phyloP scores from a whole-genome alignment of 805 yeast species.

The Kuraishia capsulata region DNA sequence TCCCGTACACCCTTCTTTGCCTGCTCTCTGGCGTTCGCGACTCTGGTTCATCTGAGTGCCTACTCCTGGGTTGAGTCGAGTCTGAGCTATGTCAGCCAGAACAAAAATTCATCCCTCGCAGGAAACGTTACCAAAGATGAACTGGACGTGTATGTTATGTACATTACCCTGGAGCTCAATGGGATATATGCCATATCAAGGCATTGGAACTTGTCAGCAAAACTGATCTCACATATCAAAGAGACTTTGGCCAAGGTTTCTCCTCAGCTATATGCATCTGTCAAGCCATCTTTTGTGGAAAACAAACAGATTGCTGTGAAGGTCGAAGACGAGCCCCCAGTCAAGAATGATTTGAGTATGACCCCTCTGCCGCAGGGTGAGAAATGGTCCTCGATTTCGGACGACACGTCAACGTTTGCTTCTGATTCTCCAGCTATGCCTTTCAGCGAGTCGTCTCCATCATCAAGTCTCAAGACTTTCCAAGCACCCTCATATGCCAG shows the following conservation, averaged over 20 bases:
- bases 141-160: constrained; percentile 34
- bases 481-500: no score
- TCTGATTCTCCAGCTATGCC: background rate
- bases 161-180: constrained; percentile 37
- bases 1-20: constrained; percentile 43
- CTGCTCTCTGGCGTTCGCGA: constrained; percentile 44
- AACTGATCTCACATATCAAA: constrained; percentile 34
- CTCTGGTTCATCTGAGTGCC: constrained; percentile 42
- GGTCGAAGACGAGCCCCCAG: constrained; percentile 1
- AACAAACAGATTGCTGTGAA: background rate
- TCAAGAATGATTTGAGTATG: background rate
- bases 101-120: constrained; percentile 9
- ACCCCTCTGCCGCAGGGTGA: background rate
- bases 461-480: background rate
- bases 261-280: constrained; percentile 28
- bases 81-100: constrained; percentile 9
- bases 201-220: constrained; percentile 43
- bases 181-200: constrained; percentile 39
- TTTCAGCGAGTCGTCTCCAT: background rate
- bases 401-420: background rate
- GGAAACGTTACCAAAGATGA: constrained; percentile 24
- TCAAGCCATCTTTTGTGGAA: constrained; percentile 23
- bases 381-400: background rate
- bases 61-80: constrained; percentile 42
- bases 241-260: constrained; percentile 33